phyloP scores from a whole-genome alignment of 768 basidiomycete genomes.

The Lentinula sp. region DNA sequence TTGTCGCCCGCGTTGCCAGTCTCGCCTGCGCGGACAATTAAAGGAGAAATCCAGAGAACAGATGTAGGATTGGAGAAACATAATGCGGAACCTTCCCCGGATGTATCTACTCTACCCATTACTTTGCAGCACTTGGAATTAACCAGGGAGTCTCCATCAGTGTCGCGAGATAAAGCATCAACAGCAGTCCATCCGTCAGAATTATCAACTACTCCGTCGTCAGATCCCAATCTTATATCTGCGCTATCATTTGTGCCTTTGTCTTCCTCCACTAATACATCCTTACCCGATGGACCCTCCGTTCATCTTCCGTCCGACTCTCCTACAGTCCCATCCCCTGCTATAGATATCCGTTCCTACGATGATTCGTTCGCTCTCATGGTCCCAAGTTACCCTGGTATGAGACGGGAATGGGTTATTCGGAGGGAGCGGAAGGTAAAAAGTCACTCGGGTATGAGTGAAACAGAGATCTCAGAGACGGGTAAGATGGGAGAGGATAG shows the following conservation, averaged over 20 bases:
- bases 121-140: too few relatives aligned
- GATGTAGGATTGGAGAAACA: not conserved
- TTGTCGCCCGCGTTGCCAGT: not conserved
- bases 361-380: not conserved
- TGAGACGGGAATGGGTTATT: constrained; percentile 4
- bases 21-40: not conserved
- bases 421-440: not conserved
- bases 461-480: not conserved
- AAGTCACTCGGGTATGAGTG: not conserved
- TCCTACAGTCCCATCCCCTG: not conserved
- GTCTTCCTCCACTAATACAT: too few relatives aligned
- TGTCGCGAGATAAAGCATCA: too few relatives aligned
- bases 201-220: too few relatives aligned
- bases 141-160: too few relatives aligned
- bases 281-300: not conserved
- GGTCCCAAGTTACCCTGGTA: not conserved
- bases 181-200: too few relatives aligned
- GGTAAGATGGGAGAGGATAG: not conserved
- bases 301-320: not conserved
- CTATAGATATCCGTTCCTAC: not conserved
- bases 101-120: not conserved
- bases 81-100: not conserved
- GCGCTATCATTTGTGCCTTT: too few relatives aligned
- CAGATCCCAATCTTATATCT: too few relatives aligned
- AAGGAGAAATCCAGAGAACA: not conserved